These are phyloP conservation scores for Epichloe sylvatica DNA, from an alignment of 2,329 filamentous ascomycete genomes.

Conservation along the genomic window DNA sequence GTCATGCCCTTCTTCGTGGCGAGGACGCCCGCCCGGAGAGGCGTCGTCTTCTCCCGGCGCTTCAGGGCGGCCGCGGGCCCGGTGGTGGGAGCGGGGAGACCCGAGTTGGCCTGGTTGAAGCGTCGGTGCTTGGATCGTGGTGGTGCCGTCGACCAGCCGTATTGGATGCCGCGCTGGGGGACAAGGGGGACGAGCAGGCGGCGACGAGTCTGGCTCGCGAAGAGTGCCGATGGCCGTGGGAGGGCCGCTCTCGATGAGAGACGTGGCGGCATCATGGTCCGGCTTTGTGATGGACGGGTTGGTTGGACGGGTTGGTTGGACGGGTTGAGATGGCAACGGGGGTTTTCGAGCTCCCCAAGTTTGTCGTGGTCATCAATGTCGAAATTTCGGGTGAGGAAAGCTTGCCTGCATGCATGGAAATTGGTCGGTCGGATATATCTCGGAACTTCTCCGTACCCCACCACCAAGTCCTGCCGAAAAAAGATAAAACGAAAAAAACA, in stretches of 20 bases:
- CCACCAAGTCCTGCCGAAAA: neutral
- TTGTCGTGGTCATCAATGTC: neutral
- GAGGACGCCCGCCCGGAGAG: conserved; percentile 64
- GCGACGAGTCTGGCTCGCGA: conserved; percentile 15
- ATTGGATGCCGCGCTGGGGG: conserved; percentile 35
- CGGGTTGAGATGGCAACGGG: too few relatives aligned
- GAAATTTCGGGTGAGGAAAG: neutral
- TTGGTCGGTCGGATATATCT: conserved; percentile 7
- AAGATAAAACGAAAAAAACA: neutral
- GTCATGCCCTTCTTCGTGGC: conserved; percentile 95
- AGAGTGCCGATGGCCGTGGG: conserved; percentile 21
- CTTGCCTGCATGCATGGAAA: neutral
- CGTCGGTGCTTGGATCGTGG: conserved; percentile 38
- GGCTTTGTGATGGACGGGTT: neutral
- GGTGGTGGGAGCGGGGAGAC: conserved; percentile 41
- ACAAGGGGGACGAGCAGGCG: conserved; percentile 33
- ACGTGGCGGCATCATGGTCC: conserved; percentile 30
- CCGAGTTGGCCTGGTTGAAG: conserved; percentile 45
- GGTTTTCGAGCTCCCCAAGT: too few relatives aligned
- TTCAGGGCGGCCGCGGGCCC: conserved; percentile 47
- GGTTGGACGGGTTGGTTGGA: too few relatives aligned
- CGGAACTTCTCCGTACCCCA: neutral
- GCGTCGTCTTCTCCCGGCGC: conserved; percentile 44
- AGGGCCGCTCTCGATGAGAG: conserved; percentile 30
- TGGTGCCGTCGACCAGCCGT: conserved; percentile 47